phyloP scores from a whole-genome alignment of 176 grass and related monocot genomes.

The Ampelocalamus luodianensis region DNA sequence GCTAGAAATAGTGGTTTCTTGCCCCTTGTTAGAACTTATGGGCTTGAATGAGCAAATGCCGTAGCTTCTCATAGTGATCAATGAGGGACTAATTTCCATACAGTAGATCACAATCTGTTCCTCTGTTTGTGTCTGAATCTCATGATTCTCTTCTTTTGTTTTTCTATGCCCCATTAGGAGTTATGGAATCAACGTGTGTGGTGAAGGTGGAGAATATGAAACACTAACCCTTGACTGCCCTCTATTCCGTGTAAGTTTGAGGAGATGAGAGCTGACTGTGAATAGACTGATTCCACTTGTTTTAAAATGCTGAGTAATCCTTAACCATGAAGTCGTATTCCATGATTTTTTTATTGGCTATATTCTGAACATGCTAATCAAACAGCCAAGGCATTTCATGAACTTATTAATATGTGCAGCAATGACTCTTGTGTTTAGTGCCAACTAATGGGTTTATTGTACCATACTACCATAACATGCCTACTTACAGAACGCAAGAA shows the following conservation, averaged over 20 bases:
- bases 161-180: constrained; percentile 55
- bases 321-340: background rate
- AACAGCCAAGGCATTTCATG: background rate
- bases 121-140: constrained; percentile 14
- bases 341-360: background rate
- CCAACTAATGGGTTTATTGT: constrained; percentile 16
- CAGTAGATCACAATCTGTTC: background rate
- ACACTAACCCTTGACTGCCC: constrained; percentile 98
- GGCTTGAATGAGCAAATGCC: background rate
- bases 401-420: background rate
- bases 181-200: constrained; percentile 98
- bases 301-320: constrained; percentile 15
- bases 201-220: constrained; percentile 99
- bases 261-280: constrained; percentile 23
- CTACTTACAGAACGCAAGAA: constrained; percentile 79
- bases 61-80: background rate
- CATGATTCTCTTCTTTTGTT: constrained; percentile 37
- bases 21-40: background rate
- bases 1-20: background rate
- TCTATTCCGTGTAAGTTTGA: constrained; percentile 82
- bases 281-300: constrained; percentile 18
- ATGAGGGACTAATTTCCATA: background rate
- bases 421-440: background rate
- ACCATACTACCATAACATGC: constrained; percentile 41
- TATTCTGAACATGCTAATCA: background rate